A percentile compares a stretch with the other conserved stretches of the same genome.
phyloP scores from a whole-genome alignment of 2,329 filamentous ascomycete species.

The Colletotrichum endophyticum region DNA sequence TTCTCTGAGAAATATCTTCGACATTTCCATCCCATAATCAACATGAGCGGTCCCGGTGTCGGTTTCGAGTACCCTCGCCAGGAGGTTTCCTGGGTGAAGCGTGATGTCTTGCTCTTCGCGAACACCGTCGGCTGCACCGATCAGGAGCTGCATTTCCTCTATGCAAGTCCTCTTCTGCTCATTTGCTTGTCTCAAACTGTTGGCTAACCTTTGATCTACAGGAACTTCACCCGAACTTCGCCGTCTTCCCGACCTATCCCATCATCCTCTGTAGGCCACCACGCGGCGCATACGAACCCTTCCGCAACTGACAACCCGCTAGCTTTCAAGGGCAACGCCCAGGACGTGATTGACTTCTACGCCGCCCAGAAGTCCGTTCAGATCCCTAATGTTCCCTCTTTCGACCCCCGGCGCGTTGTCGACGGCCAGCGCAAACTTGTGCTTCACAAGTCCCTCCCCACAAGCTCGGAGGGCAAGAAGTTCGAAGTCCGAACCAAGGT shows the following conservation, averaged over 20 bases:
- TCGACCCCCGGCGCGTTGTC: constrained; percentile 76
- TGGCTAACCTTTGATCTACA: constrained; percentile 35
- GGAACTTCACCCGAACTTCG: constrained; percentile 88
- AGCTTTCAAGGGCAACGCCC: constrained; percentile 78
- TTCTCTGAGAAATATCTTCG: background rate
- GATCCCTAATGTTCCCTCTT: constrained; percentile 78
- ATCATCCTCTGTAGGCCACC: constrained; percentile 71
- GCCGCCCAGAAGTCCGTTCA: constrained; percentile 66
- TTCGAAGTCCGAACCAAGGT: constrained; percentile 83
- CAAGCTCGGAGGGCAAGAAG: constrained; percentile 70
- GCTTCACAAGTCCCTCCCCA: constrained; percentile 77
- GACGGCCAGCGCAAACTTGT: constrained; percentile 85
- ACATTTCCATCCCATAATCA: background rate
- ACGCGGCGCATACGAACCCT: background rate
- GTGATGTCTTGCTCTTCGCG: constrained; percentile 88
- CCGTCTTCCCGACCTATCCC: constrained; percentile 88
- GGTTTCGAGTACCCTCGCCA: constrained; percentile 81
- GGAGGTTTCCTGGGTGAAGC: constrained; percentile 84
- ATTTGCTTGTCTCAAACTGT: background rate
- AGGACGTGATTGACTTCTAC: constrained; percentile 87
- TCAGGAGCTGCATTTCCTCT: constrained; percentile 94
- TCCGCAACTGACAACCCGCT: constrained; percentile 7
- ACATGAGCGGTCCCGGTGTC: constrained; percentile 52
- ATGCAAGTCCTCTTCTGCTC: constrained; percentile 58
- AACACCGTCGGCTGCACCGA: constrained; percentile 83